Conservation (phyloP, 768 basidiomycete genomes). For the Psilocybe cyanescens region DNA sequence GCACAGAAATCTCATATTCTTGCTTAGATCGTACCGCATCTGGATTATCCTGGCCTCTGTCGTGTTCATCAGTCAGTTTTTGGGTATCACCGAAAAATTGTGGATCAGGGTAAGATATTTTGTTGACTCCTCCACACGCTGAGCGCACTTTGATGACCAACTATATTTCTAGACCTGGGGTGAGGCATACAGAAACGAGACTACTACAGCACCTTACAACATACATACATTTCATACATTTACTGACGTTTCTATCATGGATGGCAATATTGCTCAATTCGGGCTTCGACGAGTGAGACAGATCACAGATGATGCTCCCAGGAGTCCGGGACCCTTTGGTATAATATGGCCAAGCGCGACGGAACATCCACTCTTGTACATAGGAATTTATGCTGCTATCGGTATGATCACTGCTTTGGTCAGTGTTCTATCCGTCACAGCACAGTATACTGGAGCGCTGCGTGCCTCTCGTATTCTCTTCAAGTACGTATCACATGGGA, state of each 20-base stretch:
- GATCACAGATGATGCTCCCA: slow-evolving; percentile 18
- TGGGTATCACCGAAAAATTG: slow-evolving; percentile 62
- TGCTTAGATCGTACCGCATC: slow-evolving; percentile 63
- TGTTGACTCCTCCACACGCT: no score
- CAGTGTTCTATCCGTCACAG: slow-evolving; percentile 44
- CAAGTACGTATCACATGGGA: slow-evolving; percentile 25
- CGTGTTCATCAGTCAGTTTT: slow-evolving; percentile 51
- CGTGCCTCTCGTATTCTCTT: slow-evolving; percentile 42
- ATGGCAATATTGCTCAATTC: slow-evolving; percentile 19
- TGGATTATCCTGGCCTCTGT: slow-evolving; percentile 57
- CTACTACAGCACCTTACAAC: slow-evolving; percentile 20
- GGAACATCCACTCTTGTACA: slow-evolving; percentile 67
- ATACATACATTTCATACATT: slow-evolving; percentile 32
- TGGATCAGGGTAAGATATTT: slow-evolving; percentile 67
- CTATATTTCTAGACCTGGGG: slow-evolving; percentile 60
- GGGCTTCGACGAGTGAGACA: slow-evolving; percentile 26
- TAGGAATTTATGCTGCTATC: slow-evolving; percentile 62
- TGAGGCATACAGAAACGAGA: slow-evolving; percentile 49
- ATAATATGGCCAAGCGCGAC: slow-evolving; percentile 48
- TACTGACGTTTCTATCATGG: slow-evolving; percentile 34
- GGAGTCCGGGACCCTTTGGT: slow-evolving; percentile 30
- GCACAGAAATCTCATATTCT: not conserved
- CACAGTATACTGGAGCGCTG: slow-evolving; percentile 59
- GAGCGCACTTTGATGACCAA: not conserved
- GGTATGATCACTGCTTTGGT: slow-evolving; percentile 50